Percentiles rank a stretch among this genome's conserved stretches.
phyloP scores from a whole-genome alignment of 805 yeast genomes.

The Saccharomycopsis javanensis region DNA sequence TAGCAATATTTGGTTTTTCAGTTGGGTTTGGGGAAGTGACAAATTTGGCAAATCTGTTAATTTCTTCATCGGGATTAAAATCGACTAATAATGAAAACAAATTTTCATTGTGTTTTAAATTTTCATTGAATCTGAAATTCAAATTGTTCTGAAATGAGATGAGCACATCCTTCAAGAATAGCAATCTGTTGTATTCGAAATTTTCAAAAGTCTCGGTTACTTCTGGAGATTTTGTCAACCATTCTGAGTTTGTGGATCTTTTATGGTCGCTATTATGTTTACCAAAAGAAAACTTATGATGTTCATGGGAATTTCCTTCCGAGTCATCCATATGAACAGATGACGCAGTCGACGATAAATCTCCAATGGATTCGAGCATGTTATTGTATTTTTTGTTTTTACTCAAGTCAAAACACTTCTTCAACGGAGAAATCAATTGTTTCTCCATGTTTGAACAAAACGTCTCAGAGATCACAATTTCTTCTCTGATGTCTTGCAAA shows the following conservation, averaged over 20 bases:
- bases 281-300: constrained; percentile 8
- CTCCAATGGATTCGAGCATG: constrained; percentile 13
- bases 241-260: constrained; percentile 8
- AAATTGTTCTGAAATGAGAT: constrained; percentile 16
- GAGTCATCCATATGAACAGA: constrained; percentile 2
- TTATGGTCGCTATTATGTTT: not conserved
- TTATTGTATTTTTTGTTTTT: constrained; percentile 18
- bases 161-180: constrained; percentile 18
- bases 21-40: not conserved
- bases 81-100: constrained; percentile 15
- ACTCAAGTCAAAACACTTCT: constrained; percentile 18
- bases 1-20: not conserved
- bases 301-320: not conserved
- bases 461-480: constrained; percentile 14
- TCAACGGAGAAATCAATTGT: constrained; percentile 18
- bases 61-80: constrained; percentile 19
- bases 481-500: constrained; percentile 15
- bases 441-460: constrained; percentile 19
- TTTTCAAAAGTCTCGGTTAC: constrained; percentile 17
- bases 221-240: constrained; percentile 15
- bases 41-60: constrained; percentile 14
- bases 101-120: constrained; percentile 19
- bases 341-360: constrained; percentile 10
- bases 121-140: constrained; percentile 16
- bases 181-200: constrained; percentile 18